phyloP scores from a whole-genome alignment of 2,329 filamentous ascomycete genomes.

The Pseudocercospora musae region DNA sequence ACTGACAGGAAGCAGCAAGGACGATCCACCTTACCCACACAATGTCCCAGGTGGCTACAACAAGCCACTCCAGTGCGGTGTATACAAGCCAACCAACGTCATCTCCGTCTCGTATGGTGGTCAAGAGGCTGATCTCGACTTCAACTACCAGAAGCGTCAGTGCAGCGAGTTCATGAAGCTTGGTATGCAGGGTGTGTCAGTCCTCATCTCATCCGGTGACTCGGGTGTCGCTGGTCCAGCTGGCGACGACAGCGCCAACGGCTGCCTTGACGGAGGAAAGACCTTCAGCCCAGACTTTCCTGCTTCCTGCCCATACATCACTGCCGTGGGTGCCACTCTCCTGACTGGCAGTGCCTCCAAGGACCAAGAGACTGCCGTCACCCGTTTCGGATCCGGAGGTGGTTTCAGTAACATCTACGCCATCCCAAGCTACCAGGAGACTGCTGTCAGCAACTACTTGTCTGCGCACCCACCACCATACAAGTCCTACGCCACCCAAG shows the following conservation, averaged over 20 bases:
- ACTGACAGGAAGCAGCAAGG: neutral
- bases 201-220: slow-evolving; percentile 50
- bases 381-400: slow-evolving; percentile 43
- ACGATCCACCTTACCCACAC: slow-evolving; percentile 49
- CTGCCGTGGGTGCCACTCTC: slow-evolving; percentile 43
- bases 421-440: slow-evolving; percentile 36
- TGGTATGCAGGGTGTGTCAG: slow-evolving; percentile 48
- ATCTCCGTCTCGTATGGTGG: slow-evolving; percentile 60
- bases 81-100: slow-evolving; percentile 55
- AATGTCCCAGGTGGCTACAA: slow-evolving; percentile 40
- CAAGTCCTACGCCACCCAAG: slow-evolving; percentile 30
- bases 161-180: slow-evolving; percentile 49
- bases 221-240: slow-evolving; percentile 38
- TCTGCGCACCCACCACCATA: slow-evolving; percentile 26
- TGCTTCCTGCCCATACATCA: slow-evolving; percentile 35
- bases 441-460: slow-evolving; percentile 40
- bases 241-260: slow-evolving; percentile 33
- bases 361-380: slow-evolving; percentile 40
- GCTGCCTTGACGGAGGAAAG: slow-evolving; percentile 38
- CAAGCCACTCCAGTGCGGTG: slow-evolving; percentile 42
- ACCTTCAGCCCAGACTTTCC: slow-evolving; percentile 45
- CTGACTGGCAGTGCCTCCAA: slow-evolving; percentile 35
- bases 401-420: slow-evolving; percentile 39
- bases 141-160: slow-evolving; percentile 52
- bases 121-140: slow-evolving; percentile 53